Conservation (phyloP, 1,284 basidiomycete genomes). For the Puccinia horiana region DNA sequence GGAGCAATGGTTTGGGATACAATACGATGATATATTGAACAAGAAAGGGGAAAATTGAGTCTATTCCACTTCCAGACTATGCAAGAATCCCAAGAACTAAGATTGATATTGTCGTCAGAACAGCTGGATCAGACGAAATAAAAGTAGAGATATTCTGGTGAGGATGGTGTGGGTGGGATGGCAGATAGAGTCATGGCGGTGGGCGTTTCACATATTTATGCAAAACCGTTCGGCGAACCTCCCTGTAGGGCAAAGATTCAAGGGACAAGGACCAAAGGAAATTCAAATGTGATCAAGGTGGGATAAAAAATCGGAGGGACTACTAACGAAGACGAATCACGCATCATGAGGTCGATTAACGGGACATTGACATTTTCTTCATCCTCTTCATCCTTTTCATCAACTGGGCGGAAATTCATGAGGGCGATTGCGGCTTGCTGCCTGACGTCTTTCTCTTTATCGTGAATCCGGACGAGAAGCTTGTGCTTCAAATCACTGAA, state of each 20-base stretch:
- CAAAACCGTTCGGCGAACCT: constrained; percentile 84
- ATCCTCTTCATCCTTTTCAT: constrained; percentile 70
- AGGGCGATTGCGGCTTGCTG: constrained; percentile 82
- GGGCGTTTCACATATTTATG: constrained; percentile 72
- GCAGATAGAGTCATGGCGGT: constrained; percentile 65
- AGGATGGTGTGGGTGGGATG: too few species aligned
- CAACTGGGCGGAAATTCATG: constrained; percentile 74
- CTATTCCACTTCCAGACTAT: too few species aligned
- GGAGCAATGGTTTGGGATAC: too few species aligned
- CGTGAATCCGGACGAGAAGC: constrained; percentile 75
- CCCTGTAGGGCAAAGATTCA: constrained; percentile 63
- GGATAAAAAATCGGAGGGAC: neutral
- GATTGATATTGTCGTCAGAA: too few species aligned
- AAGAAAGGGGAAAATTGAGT: too few species aligned
- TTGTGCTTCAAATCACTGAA: constrained; percentile 70
- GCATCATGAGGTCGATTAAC: constrained; percentile 71
- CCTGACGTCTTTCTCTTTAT: constrained; percentile 82
- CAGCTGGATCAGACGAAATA: too few species aligned
- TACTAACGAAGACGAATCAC: constrained; percentile 77
- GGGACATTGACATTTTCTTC: constrained; percentile 59
- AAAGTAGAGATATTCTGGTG: too few species aligned
- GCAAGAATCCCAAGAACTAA: too few species aligned
- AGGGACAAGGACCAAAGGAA: neutral
- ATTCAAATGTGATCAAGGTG: neutral
- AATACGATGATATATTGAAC: too few species aligned